Evolutionary conservation across 768 basidiomycete species (phyloP).

Genomic region (Stropharia rugosoannulata): DNA sequence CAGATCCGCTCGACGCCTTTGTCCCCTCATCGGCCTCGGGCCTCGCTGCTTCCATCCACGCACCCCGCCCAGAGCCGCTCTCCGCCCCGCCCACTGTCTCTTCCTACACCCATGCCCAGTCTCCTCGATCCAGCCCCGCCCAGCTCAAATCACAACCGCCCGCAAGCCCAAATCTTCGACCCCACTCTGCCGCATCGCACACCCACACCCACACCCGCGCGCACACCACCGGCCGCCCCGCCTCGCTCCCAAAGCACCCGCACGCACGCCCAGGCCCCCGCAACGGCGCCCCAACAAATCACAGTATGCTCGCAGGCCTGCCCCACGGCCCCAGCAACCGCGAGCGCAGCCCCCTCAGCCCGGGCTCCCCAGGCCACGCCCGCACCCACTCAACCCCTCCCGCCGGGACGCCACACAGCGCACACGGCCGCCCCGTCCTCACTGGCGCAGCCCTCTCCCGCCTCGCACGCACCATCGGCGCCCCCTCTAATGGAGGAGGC

Average conservation of each 20-base stretch:
- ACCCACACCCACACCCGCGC: conserved; percentile 50
- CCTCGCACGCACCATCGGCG: conserved; percentile 61
- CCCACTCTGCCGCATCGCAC: not conserved
- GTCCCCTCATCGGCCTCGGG: conserved; percentile 14
- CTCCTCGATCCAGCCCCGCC: too few species aligned
- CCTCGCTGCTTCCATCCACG: conserved; percentile 57
- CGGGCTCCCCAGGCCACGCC: conserved; percentile 24
- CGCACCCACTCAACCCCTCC: conserved; percentile 69
- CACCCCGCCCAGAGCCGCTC: conserved; percentile 29
- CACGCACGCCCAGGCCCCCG: conserved; percentile 39
- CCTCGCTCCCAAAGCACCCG: conserved; percentile 27
- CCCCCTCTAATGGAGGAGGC: too few species aligned
- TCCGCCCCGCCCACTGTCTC: not conserved
- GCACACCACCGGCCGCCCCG: conserved; percentile 52
- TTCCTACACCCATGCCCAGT: too few species aligned
- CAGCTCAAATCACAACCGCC: not conserved
- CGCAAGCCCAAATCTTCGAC: not conserved
- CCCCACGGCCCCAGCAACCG: too few species aligned
- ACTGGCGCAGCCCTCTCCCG: conserved; percentile 70
- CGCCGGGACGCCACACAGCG: conserved; percentile 30
- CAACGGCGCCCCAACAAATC: too few species aligned
- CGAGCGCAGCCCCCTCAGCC: too few species aligned
- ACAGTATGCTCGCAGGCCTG: too few species aligned
- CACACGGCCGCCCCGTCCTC: conserved; percentile 64
- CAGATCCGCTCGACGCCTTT: conserved; percentile 6